Base-by-base conservation (phyloP, 2,329 filamentous ascomycete species). In the Trichophyton verrucosum region DNA sequence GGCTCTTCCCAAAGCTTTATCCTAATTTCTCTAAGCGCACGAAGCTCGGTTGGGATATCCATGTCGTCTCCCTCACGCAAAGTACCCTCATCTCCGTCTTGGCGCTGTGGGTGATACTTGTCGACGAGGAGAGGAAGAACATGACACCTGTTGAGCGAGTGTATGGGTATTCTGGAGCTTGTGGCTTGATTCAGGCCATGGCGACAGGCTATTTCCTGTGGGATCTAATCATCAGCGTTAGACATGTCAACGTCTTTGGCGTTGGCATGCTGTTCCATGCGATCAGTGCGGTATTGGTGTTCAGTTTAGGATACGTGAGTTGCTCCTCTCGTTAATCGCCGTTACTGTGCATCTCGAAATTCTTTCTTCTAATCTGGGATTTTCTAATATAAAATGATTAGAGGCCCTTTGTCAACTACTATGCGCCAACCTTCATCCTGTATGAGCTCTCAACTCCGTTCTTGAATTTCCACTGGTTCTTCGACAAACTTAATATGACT, bases 381-480 rank as follows among this genome's bases (percentile, higher is more conserved):
- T 55, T 17, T 55, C 30, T 27, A 62, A 58, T 24, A n/a, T 30
- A 13, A 13, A 24, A 57, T 55, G 13, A 57, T 55, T 67, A 86
- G 83, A 78, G 83, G 64, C 84, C 84, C 1, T 86, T 86, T 68
- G 74, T 85, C 63, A 85, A 85, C 71, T 86, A 79, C 76, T 86
- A 86, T 71, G 81, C 78, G 17, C 81, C 83, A 0, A 80, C 79
- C 4, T 86, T 86, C 73, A 83, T 86, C 67, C 82, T 86, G 66
- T 86, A 86, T 74, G 84, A 86, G 69, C 81, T 86, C 65, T 85
- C 82, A 46, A 81, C 79, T 63, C 84, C 84, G 7, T 86, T 86
- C 71, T 77, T 86, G 64, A 86, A 86, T 71, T 81, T 86, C 69
- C 84, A 86, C 75, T 86, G 84, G 84, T 86, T 86, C 76, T 82